phyloP scores from a whole-genome alignment of 2,329 filamentous ascomycete species.

The Claviceps africana region DNA sequence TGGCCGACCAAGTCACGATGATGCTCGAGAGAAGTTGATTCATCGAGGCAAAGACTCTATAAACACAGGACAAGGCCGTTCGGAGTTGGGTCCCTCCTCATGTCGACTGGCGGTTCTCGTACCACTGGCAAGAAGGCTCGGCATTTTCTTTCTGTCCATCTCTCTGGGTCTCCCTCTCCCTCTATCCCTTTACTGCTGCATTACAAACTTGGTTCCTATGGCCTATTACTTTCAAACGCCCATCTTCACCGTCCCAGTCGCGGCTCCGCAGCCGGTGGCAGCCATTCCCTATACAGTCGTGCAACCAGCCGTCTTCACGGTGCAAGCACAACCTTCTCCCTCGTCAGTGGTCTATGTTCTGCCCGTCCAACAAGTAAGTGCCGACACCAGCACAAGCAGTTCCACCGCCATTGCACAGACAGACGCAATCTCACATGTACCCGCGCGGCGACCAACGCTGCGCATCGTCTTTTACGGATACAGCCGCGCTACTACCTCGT shows the following conservation, averaged over 20 bases:
- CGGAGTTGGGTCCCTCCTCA: too few species aligned
- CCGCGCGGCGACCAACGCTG: not conserved
- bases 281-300: not conserved
- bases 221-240: constrained; percentile 14
- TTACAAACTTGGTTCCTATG: too few species aligned
- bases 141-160: not conserved
- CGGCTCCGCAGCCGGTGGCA: not conserved
- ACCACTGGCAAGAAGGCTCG: not conserved
- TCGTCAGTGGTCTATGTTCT: not conserved
- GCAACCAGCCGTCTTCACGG: not conserved
- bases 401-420: not conserved
- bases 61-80: not conserved
- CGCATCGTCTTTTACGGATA: constrained; percentile 5
- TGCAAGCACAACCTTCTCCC: not conserved
- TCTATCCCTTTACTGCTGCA: too few species aligned
- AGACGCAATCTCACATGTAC: not conserved
- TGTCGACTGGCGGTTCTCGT: not conserved
- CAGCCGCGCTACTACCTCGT: not conserved
- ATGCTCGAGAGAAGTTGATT: not conserved
- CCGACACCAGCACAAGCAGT: too few species aligned
- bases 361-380: not conserved
- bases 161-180: not conserved
- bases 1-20: not conserved
- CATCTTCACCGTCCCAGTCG: constrained; percentile 8
- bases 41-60: not conserved